These are phyloP conservation scores for Wickerhamiella galacta DNA, from an alignment of 805 yeast species.

Conservation along the genomic window DNA sequence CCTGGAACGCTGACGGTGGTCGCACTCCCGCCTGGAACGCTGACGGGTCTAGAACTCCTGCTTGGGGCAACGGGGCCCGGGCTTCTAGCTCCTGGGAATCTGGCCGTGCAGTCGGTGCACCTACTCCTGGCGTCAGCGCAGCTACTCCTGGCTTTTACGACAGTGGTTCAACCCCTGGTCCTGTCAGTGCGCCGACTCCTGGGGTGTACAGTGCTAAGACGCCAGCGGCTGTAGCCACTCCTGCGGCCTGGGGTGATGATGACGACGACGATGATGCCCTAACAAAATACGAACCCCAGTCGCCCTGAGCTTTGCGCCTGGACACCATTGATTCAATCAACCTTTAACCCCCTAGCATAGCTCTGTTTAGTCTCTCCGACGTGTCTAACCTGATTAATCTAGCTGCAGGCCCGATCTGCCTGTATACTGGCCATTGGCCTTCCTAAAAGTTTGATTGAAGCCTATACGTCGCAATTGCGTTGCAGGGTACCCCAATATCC, in stretches of 20 bases:
- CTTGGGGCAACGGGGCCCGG: slow-evolving; percentile 19
- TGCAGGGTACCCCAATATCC: no score
- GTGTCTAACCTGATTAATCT: no score
- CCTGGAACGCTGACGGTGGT: slow-evolving; percentile 25
- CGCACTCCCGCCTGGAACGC: slow-evolving; percentile 20
- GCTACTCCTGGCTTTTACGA: slow-evolving; percentile 25
- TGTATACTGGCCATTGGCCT: no score
- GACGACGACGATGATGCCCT: slow-evolving; percentile 20
- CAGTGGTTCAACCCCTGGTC: slow-evolving; percentile 24
- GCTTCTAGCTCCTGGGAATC: neutral
- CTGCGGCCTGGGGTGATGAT: slow-evolving; percentile 23
- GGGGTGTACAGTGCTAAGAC: slow-evolving; percentile 14
- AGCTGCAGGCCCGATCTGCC: no score
- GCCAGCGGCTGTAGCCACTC: slow-evolving; percentile 17
- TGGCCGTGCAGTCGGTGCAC: slow-evolving; percentile 19
- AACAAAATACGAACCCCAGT: slow-evolving; percentile 22
- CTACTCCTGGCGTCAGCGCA: slow-evolving; percentile 26
- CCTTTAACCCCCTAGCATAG: no score
- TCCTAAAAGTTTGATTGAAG: no score
- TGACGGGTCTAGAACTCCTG: slow-evolving; percentile 28
- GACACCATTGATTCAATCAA: no score
- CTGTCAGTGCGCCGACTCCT: slow-evolving; percentile 15
- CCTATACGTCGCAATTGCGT: no score
- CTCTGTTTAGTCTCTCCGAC: no score
- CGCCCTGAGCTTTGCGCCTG: no score